These are phyloP conservation scores for Globisporangium cylindrosporum DNA, from an alignment of 352 stramenopile species.

Conservation along the genomic window DNA sequence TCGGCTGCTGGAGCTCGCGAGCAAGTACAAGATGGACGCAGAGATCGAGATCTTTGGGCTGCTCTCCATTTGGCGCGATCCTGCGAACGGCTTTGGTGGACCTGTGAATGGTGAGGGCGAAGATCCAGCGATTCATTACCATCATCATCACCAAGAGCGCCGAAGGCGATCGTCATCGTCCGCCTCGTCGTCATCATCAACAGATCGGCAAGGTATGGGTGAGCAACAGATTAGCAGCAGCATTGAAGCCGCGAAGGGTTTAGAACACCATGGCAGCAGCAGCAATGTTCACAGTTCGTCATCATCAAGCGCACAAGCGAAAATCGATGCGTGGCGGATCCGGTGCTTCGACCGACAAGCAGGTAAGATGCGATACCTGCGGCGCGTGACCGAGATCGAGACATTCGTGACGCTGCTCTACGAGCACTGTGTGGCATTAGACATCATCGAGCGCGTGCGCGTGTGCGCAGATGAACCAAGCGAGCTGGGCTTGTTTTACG, in stretches of 20 bases:
- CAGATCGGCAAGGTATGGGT: not conserved
- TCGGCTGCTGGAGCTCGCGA: constrained; percentile 47
- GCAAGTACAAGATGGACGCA: constrained; percentile 46
- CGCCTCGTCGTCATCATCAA: constrained; percentile 16
- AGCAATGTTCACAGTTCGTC: not conserved
- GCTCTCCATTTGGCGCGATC: constrained; percentile 65
- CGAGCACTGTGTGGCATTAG: constrained; percentile 51
- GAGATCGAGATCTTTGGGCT: constrained; percentile 80
- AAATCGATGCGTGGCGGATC: constrained; percentile 67
- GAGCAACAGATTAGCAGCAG: not conserved
- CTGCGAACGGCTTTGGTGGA: constrained; percentile 52
- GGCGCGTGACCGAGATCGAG: constrained; percentile 53
- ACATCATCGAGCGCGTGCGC: constrained; percentile 59
- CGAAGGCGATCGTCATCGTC: constrained; percentile 4
- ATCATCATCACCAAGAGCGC: not conserved
- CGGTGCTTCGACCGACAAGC: constrained; percentile 55
- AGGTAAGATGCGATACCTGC: constrained; percentile 59
- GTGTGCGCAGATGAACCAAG: constrained; percentile 72
- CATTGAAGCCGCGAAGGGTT: not conserved
- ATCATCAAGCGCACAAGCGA: not conserved
- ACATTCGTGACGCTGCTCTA: constrained; percentile 65
- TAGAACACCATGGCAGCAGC: not conserved
- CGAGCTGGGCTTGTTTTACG: constrained; percentile 52
- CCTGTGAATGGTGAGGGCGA: constrained; percentile 32
- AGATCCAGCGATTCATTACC: constrained; percentile 8